Evolutionary conservation across 306 rosid species (phyloP), one percentile per base, ranked within the genome.

Genomic region (Malus sieversii): DNA sequence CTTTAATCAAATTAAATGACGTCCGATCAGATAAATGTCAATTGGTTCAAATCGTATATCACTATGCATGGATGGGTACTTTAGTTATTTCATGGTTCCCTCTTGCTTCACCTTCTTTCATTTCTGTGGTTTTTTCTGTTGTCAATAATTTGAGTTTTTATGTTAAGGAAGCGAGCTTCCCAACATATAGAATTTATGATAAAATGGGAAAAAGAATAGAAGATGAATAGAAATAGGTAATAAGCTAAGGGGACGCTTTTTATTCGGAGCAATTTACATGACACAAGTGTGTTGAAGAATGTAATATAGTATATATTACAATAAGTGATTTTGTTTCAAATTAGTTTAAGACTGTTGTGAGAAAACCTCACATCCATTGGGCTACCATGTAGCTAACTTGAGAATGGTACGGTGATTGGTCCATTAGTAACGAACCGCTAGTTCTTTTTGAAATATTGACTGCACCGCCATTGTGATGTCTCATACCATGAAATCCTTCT

Each of bases 81-180:
- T 59, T 75, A 71, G 69, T 87, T 84, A 65, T 77, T 85, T 75
- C 66, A 73, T 66, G 85, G 87, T 79, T 77, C 84, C 60, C 45
- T 66, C 55, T 51, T 15, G 55, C 80, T 80, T 84, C 78, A 55
- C 57, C 75, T 76, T 84, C 5, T 6, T 30, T 2, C 38, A 61
- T 23, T 16, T 30, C 10, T 32, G 18, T 30, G 22, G 6, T 16
- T 16, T 51, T 16, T 51, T 42, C 12, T 42, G 45, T 18, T 48
- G 20, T 51, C 55, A 18, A 51, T 51, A 16, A 16, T 4, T 40
- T 40, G 16, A 18, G 5, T 51, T 51, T 51, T 51, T 51, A 48
- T 16, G 55, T 6, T 16, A 15, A 15, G 55, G 8, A 15, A 51
- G 20, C 55, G 18, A 16, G 8, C 18, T 51, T 16, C 55, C 55